Evolutionary conservation across 129 eudicot species (phyloP).

Genomic region (Calendula officinalis): DNA sequence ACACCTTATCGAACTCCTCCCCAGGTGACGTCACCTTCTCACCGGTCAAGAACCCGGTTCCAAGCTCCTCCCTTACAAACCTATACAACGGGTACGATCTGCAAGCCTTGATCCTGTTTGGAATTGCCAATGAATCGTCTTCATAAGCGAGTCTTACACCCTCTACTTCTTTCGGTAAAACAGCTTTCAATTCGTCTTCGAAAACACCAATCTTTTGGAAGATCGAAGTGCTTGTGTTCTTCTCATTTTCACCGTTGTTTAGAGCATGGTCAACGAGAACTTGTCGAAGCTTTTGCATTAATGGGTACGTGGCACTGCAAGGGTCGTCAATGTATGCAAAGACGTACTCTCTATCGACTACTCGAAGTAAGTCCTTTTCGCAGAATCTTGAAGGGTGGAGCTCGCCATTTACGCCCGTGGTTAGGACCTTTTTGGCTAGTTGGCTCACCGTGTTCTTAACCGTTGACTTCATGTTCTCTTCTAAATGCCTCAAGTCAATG

Average conservation of each 20-base stretch:
- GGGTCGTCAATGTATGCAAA: constrained; percentile 65
- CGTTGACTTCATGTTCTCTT: constrained; percentile 62
- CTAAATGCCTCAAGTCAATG: constrained; percentile 72
- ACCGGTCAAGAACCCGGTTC: constrained; percentile 49
- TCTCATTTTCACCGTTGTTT: constrained; percentile 48
- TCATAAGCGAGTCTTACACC: constrained; percentile 42
- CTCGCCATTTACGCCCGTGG: constrained; percentile 61
- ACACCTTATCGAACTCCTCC: constrained; percentile 76
- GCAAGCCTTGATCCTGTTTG: constrained; percentile 62
- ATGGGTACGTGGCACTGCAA: constrained; percentile 56
- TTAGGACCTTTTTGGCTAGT: constrained; percentile 61
- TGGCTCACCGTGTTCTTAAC: constrained; percentile 75
- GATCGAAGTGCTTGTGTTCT: constrained; percentile 45
- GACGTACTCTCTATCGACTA: constrained; percentile 60
- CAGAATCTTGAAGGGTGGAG: constrained; percentile 71
- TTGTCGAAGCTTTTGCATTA: constrained; percentile 73
- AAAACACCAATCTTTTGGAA: constrained; percentile 65
- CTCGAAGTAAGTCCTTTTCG: constrained; percentile 63
- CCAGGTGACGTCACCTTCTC: constrained; percentile 65
- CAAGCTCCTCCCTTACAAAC: constrained; percentile 61
- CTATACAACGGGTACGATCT: constrained; percentile 64
- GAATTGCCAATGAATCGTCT: constrained; percentile 45
- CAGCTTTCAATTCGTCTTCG: constrained; percentile 52
- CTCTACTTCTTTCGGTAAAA: constrained; percentile 68
- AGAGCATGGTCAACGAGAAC: constrained; percentile 68